A percentile compares a stretch with the other conserved stretches of the same genome.
Conservation (phyloP, 2,329 filamentous ascomycete species). For the Elsinoe batatas region DNA sequence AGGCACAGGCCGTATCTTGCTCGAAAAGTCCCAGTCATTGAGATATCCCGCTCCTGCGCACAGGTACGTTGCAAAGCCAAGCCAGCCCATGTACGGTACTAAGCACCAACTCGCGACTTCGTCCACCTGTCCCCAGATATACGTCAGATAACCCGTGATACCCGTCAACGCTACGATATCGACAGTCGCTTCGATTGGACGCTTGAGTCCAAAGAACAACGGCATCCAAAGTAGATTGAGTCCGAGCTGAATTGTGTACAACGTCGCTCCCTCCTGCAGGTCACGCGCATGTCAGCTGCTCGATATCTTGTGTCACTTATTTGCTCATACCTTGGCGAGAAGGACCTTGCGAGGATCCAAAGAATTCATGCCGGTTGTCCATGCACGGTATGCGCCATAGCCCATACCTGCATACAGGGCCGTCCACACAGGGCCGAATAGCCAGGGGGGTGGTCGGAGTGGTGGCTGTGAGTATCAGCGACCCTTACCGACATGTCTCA, state of each 20-base stretch:
- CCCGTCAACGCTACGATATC: conserved; percentile 67
- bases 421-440: conserved; percentile 52
- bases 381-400: conserved; percentile 74
- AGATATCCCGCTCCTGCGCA: conserved; percentile 42
- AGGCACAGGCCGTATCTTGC: conserved; percentile 19
- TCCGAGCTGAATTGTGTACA: conserved; percentile 78
- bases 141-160: conserved; percentile 62
- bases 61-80: conserved; percentile 80
- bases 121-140: conserved; percentile 68
- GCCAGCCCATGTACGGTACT: conserved; percentile 75
- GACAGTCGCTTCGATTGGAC: conserved; percentile 61
- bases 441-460: conserved; percentile 44
- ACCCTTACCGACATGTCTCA: too few species aligned
- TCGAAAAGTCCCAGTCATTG: conserved; percentile 31
- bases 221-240: conserved; percentile 88
- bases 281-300: not conserved
- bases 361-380: conserved; percentile 53
- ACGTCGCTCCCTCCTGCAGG: conserved; percentile 52
- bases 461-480: conserved; percentile 30
- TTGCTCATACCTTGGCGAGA: conserved; percentile 44
- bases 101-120: conserved; percentile 61
- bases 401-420: conserved; percentile 63
- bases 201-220: conserved; percentile 72
- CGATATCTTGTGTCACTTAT: not conserved
- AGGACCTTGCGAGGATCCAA: conserved; percentile 45